phyloP scores from a whole-genome alignment of 768 basidiomycete species.

The Russula virescens region DNA sequence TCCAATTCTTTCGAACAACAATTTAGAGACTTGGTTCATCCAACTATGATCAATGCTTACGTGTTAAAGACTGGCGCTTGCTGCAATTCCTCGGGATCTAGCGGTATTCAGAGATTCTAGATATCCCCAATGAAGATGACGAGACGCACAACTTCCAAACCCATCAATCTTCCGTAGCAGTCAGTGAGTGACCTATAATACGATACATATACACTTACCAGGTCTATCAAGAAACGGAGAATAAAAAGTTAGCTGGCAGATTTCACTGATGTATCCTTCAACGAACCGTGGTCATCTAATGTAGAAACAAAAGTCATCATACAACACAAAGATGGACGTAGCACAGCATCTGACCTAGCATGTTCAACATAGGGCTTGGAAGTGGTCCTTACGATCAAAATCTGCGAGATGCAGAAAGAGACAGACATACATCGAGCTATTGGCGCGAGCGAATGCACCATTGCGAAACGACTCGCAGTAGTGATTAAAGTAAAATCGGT shows the following conservation, averaged over 20 bases:
- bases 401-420: not conserved
- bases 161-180: constrained; percentile 56
- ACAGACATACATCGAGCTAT: constrained; percentile 73
- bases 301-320: constrained; percentile 7
- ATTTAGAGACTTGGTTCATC: not conserved
- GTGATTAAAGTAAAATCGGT: constrained; percentile 86
- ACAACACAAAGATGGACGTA: constrained; percentile 2
- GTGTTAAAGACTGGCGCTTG: constrained; percentile 61
- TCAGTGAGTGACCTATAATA: not conserved
- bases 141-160: constrained; percentile 69
- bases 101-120: constrained; percentile 9
- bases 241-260: not conserved
- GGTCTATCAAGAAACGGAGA: not conserved
- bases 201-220: constrained; percentile 7
- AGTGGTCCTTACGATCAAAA: not conserved
- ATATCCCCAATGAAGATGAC: not conserved
- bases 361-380: constrained; percentile 76
- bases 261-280: not conserved
- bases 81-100: constrained; percentile 82
- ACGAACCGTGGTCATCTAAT: constrained; percentile 74
- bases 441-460: constrained; percentile 87
- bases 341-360: constrained; percentile 52
- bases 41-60: constrained; percentile 37
- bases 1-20: constrained; percentile 54
- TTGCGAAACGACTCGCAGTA: constrained; percentile 83